Evolutionary conservation across 768 basidiomycete species (phyloP), one percentile per base, ranked within the genome.

Genomic region (Boletus tomentosulus): DNA sequence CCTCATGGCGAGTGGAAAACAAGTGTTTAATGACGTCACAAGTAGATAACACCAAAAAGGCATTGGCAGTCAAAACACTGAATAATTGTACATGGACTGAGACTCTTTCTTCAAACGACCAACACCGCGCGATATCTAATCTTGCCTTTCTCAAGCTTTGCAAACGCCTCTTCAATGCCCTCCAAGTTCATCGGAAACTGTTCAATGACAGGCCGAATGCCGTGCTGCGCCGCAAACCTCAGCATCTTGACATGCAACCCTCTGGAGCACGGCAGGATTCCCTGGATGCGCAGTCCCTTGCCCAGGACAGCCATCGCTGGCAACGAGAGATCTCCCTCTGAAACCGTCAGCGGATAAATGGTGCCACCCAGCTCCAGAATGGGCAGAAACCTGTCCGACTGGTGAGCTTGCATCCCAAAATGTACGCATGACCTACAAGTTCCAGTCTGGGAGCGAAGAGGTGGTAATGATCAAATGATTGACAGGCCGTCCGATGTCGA

Each of bases 111-210:
- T 35, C 13, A 35, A 11, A 35, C 13, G 10, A 59, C 61, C 44
- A 73, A 38, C 6, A 73, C 69, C 0, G 61, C 73, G 12, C 71
- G 64, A 19, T 73, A 73, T 25, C 71, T 64, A 37, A 74, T 19
- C 27, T 54, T 52, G 11, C 71, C 71, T 1, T 53, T 43, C 3
- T 53, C 58, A 9, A 73, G 56, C 48, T 54, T 64, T 30, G 28
- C 31, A 46, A 73, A 46, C 30, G 70, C 73, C 1, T 62, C 59
- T 16, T 65, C 59, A 3, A 73, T 66, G 0, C 73, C 73, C 0
- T 58, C 57, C 38, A 63, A 62, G 10, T 54, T 65, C 61, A 74
- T 57, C 6, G 66, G 58, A 44, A 74, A 74, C 48, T 60, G 54
- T 34, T 74, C 65, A 24, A 68, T 58, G 4, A 72, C 50, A 2